Base-by-base conservation (phyloP, 1,284 basidiomycete species). In the Malassezia japonica region DNA sequence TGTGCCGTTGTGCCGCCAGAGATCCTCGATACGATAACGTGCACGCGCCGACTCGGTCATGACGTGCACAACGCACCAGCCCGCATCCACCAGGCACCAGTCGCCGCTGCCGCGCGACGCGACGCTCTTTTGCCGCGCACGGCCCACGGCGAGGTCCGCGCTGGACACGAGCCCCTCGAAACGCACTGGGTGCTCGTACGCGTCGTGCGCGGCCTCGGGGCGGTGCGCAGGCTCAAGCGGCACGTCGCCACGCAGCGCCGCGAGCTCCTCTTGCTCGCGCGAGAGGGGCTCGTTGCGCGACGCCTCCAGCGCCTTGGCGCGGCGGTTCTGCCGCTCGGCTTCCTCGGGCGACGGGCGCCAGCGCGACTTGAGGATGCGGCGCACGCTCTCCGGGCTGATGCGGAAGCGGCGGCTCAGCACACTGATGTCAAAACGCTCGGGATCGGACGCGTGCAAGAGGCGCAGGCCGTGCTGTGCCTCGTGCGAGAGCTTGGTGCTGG, bases 21-120 rank as follows among this genome's bases (percentile, higher is more conserved):
- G 52, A 29, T 64, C 64, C 41, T 68, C 67, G 12, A 70, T 55
- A 37, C 67, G 65, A 47, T 65, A 70, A 12, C 56, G 61, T 34
- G 50, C 62, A 8, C 69, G 49, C 18, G 64, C 64, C 12, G 61
- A 56, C 36, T 55, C 53, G 13, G 64, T 68, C 65, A 72, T 67
- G 33, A 72, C 70, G 40, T 72, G 70, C 12, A 72, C 68, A 37
- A 68, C 61, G 49, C 66, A 70, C 70, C 70, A 72, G n/a, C 61
- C 66, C 1, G 67, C 67, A 55, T 72, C 68, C 21, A 72, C 60
- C 10, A 71, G 55, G 35, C 63, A 65, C 70, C 70, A 72, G 24
- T 72, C 65, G 12, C 70, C 70, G 39, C 62, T 63, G 2, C 68
- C 69, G 37, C 65, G 58, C 46, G 59, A 60, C 16, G 51, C 54